Percentiles rank a stretch among this genome's conserved stretches.
Conservation (phyloP, 352 stramenopile genomes). For the Globisporangium echinulatum region DNA sequence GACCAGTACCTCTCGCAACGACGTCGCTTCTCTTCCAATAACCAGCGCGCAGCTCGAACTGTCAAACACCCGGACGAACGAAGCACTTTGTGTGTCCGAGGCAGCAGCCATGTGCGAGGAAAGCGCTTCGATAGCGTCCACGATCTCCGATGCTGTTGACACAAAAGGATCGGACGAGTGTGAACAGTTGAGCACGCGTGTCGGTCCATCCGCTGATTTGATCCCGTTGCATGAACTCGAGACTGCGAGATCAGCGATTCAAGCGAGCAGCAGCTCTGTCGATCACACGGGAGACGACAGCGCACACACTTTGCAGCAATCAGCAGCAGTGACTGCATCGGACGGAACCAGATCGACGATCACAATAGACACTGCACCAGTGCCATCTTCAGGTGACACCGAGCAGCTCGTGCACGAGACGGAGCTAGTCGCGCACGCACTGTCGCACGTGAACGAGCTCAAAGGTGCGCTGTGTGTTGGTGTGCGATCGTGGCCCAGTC, state of each 20-base stretch:
- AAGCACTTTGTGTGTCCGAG: too few species aligned
- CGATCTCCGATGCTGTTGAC: neutral
- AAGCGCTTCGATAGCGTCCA: too few species aligned
- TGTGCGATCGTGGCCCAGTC: too few species aligned
- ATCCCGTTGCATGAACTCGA: neutral
- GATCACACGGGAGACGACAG: neutral
- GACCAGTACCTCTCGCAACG: too few species aligned
- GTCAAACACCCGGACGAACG: too few species aligned
- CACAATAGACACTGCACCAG: neutral
- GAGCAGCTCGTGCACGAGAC: neutral
- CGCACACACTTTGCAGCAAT: neutral
- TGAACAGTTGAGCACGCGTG: neutral
- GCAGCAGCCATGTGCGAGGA: too few species aligned
- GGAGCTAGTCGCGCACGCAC: neutral
- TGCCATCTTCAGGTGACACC: neutral
- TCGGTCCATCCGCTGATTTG: slow-evolving; percentile 5
- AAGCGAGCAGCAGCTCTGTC: neutral
- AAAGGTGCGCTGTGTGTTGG: neutral
- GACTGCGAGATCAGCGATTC: neutral
- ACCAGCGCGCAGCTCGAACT: too few species aligned
- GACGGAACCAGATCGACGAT: neutral
- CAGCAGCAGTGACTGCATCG: neutral
- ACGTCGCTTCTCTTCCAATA: too few species aligned
- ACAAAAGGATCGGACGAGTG: neutral
- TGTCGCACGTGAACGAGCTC: neutral